Evolutionary conservation across 805 yeast genomes (phyloP).

Genomic region (Diddensiella caesifluorescens): DNA sequence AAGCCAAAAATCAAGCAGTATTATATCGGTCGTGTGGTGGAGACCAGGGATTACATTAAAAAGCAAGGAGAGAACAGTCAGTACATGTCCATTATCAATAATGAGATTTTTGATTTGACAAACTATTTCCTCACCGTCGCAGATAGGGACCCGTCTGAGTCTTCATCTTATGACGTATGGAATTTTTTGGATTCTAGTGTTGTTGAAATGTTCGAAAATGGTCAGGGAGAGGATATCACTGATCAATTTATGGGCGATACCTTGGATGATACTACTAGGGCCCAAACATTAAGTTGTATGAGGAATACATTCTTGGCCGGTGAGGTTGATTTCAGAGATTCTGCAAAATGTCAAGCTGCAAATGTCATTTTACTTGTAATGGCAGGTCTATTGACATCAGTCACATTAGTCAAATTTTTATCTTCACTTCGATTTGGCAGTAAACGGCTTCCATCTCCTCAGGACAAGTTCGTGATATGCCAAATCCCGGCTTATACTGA

Average conservation of each 20-base stretch:
- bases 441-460: constrained; percentile 34
- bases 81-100: constrained; percentile 32
- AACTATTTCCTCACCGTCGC: constrained; percentile 33
- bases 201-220: constrained; percentile 28
- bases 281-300: constrained; percentile 32
- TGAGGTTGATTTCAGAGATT: constrained; percentile 34
- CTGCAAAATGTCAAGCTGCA: constrained; percentile 38
- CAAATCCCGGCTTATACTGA: constrained; percentile 50
- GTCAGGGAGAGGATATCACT: constrained; percentile 36
- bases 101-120: constrained; percentile 35
- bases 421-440: constrained; percentile 37
- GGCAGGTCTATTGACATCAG: constrained; percentile 35
- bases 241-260: constrained; percentile 24
- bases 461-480: constrained; percentile 39
- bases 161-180: constrained; percentile 26
- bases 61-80: constrained; percentile 22
- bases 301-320: constrained; percentile 35
- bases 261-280: constrained; percentile 25
- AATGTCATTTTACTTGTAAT: constrained; percentile 36
- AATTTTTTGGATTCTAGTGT: constrained; percentile 34
- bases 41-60: constrained; percentile 26
- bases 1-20: constrained; percentile 32
- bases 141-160: constrained; percentile 23
- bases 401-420: constrained; percentile 37
- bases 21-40: constrained; percentile 36